phyloP scores from a whole-genome alignment of 305 asterid genomes.

The Petunia hybrid region DNA sequence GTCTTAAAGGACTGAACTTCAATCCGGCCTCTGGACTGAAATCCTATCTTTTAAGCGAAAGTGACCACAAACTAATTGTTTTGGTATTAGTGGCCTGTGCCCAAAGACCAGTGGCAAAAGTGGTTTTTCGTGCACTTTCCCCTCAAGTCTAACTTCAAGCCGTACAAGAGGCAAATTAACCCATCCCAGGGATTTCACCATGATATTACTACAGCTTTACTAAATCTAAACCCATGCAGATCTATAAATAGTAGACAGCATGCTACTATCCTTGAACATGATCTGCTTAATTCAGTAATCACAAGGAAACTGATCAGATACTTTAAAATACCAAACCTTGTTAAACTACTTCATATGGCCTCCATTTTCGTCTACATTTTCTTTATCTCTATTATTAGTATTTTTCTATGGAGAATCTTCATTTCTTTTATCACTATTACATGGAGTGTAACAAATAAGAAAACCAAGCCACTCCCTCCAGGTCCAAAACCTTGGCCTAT shows the following conservation, averaged over 20 bases:
- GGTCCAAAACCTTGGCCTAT: constrained; percentile 31
- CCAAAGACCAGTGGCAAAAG: too few relatives aligned
- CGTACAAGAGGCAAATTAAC: too few relatives aligned
- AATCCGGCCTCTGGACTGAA: too few relatives aligned
- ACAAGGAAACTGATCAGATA: not conserved
- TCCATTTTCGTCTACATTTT: not conserved
- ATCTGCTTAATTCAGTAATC: not conserved
- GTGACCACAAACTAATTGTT: too few relatives aligned
- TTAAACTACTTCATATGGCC: not conserved
- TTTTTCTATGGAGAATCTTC: not conserved
- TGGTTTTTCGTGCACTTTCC: too few relatives aligned
- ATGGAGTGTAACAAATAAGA: not conserved
- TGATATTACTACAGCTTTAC: too few relatives aligned
- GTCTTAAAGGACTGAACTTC: too few relatives aligned
- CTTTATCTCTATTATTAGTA: not conserved
- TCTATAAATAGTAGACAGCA: not conserved
- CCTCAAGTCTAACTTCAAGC: too few relatives aligned
- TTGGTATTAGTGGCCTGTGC: too few relatives aligned
- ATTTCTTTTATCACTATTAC: not conserved
- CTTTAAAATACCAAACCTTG: not conserved
- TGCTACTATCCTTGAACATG: not conserved
- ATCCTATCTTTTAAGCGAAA: too few relatives aligned
- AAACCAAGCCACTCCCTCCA: constrained; percentile 12
- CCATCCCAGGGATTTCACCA: too few relatives aligned
- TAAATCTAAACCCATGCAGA: not conserved